Evolutionary conservation across 371 early-diverging fungal species (phyloP), one percentile per base, ranked within the genome.

Genomic region (Apophysomyces ossiformis): DNA sequence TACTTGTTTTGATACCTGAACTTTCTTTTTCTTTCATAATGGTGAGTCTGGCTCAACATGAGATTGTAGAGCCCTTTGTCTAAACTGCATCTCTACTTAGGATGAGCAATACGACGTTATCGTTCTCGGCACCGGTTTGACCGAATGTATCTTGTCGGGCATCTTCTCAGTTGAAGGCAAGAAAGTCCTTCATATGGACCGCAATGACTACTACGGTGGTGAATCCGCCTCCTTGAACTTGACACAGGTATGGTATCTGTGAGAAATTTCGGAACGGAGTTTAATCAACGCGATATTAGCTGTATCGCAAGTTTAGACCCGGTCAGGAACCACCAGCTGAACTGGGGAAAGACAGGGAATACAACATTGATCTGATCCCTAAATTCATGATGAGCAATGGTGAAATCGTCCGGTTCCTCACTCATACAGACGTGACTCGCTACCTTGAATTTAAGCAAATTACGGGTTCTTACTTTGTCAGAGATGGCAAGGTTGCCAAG

Each of bases 331-430:
- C 92, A 50, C 87, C 94, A 7, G 75, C 76, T 7, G 64, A 73
- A 37, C 85, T 94, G 60, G 98, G 97, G 36, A 84, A 88, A 56
- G 95, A 96, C 82, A 92, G 96, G 62, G 97, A 99, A 82, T 99
- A 93, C 83, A 96, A 94, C 83, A 89, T 99, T 59, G 99, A 99
- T 78, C 81, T 99, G 74, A 96, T 99, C 63, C 99, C 99, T 69
- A 99, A 99, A 86, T 98, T 99, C 79, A 94, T 99, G 87, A 97
- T 99, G 95, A 98, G 97, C 46, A 96, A 95, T 71, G 98, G 95
- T 61, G 93, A 93, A 64, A 86, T 97, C 56, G 92, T 94, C 68
- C 89, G 88, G 61, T 92, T 93, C 64, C 83, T 94, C 65, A 87
- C 88, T 62, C 94, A 99, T 79, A 95, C 99, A 57, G 96, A 99